These are phyloP conservation scores for Microsporum canis DNA, from an alignment of 2,329 filamentous ascomycete species.

Conservation along the genomic window DNA sequence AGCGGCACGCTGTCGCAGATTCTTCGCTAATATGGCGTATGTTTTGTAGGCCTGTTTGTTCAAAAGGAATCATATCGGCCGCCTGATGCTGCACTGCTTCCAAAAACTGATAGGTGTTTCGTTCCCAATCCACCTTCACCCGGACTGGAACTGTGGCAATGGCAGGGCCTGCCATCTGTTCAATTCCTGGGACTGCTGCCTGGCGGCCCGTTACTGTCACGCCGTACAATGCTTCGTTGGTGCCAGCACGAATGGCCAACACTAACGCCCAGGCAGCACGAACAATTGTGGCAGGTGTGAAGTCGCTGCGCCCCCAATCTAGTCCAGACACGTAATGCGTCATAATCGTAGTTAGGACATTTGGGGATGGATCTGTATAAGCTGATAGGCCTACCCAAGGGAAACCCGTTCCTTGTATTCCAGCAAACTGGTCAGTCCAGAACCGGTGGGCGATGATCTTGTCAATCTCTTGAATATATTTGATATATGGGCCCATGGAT, in stretches of 20 bases:
- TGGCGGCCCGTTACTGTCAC: conserved; percentile 34
- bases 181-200: conserved; percentile 26
- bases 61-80: conserved; percentile 49
- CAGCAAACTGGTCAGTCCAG: conserved; percentile 10
- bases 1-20: conserved; percentile 29
- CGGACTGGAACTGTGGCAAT: conserved; percentile 34
- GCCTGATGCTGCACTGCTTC: conserved; percentile 42
- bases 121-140: conserved; percentile 22
- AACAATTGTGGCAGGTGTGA: conserved; percentile 25
- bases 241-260: conserved; percentile 27
- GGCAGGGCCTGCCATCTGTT: conserved; percentile 31
- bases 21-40: conserved; percentile 44
- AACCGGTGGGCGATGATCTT: not conserved
- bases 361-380: not conserved
- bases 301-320: not conserved
- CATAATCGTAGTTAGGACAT: not conserved
- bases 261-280: conserved; percentile 34
- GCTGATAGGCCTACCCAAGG: not conserved
- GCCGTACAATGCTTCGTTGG: conserved; percentile 33
- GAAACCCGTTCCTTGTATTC: conserved; percentile 4
- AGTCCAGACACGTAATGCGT: not conserved
- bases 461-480: not conserved
- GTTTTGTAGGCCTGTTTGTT: conserved; percentile 37
- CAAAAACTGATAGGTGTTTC: conserved; percentile 38
- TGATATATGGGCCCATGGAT: not conserved